phyloP scores from a whole-genome alignment of 345 rosid genomes.

The Melaleuca quinquenervia region DNA sequence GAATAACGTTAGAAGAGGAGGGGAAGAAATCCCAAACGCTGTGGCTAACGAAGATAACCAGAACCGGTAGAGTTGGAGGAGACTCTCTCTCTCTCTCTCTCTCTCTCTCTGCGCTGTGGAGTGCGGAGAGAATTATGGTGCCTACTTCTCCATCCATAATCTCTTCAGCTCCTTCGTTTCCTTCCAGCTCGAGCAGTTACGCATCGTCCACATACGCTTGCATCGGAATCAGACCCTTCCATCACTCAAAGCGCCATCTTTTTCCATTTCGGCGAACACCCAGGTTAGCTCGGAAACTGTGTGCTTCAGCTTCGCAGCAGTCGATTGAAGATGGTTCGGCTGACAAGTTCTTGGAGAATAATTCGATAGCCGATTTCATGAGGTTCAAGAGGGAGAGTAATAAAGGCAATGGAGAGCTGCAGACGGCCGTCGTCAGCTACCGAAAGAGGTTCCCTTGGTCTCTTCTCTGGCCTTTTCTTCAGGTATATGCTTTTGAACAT shows the following conservation, averaged over 20 bases:
- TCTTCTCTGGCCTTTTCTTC: conserved; percentile 63
- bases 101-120: not conserved
- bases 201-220: conserved; percentile 19
- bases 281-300: conserved; percentile 9
- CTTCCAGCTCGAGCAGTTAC: conserved; percentile 7
- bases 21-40: not conserved
- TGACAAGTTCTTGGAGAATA: conserved; percentile 36
- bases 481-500: conserved; percentile 17
- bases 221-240: conserved; percentile 6
- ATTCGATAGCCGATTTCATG: conserved; percentile 78
- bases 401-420: conserved; percentile 41
- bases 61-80: not conserved
- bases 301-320: conserved; percentile 16
- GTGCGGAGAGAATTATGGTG: conserved; percentile 26
- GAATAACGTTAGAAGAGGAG: not conserved
- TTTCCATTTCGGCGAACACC: conserved; percentile 1
- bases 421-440: conserved; percentile 80
- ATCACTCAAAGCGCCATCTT: conserved; percentile 3
- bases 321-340: conserved; percentile 35
- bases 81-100: conserved; percentile 3
- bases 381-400: conserved; percentile 44
- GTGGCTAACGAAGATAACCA: not conserved
- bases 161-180: conserved; percentile 17
- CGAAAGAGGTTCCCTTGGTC: conserved; percentile 80
- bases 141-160: conserved; percentile 29